Conservation (phyloP, 2,329 filamentous ascomycete genomes). For the Venturia asperata region DNA sequence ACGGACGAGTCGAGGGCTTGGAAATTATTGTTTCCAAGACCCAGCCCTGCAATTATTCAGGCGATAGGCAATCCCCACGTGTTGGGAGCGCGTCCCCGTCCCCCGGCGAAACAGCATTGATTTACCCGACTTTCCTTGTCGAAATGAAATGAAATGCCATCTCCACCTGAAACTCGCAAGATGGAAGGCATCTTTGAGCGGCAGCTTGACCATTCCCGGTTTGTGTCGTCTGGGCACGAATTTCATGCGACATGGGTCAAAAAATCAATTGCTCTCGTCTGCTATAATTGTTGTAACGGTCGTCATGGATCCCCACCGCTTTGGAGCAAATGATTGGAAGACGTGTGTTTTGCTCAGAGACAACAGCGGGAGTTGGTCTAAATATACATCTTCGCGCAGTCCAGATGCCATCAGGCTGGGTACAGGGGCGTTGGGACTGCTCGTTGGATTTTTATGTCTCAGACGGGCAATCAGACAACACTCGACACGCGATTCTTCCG, state of each 20-base stretch:
- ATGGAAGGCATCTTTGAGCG: too few relatives aligned
- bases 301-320: background rate
- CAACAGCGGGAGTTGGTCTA: background rate
- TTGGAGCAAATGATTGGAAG: background rate
- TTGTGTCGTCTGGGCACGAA: background rate
- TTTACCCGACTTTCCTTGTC: background rate
- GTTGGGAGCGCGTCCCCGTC: too few relatives aligned
- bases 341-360: background rate
- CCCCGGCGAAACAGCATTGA: background rate
- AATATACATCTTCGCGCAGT: background rate
- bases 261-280: background rate
- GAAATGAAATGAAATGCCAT: background rate
- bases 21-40: background rate
- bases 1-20: background rate
- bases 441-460: background rate
- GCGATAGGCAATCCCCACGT: background rate
- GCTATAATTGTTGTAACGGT: background rate
- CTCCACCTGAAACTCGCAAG: background rate
- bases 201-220: too few relatives aligned
- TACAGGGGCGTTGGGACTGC: background rate
- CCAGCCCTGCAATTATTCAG: background rate
- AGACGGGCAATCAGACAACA: background rate
- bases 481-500: background rate
- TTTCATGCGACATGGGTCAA: background rate
- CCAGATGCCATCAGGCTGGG: background rate